A percentile compares a stretch with the other conserved stretches of the same genome.
These are phyloP conservation scores for Nemania bipapillata DNA, from an alignment of 2,329 filamentous ascomycete genomes.

Conservation along the genomic window DNA sequence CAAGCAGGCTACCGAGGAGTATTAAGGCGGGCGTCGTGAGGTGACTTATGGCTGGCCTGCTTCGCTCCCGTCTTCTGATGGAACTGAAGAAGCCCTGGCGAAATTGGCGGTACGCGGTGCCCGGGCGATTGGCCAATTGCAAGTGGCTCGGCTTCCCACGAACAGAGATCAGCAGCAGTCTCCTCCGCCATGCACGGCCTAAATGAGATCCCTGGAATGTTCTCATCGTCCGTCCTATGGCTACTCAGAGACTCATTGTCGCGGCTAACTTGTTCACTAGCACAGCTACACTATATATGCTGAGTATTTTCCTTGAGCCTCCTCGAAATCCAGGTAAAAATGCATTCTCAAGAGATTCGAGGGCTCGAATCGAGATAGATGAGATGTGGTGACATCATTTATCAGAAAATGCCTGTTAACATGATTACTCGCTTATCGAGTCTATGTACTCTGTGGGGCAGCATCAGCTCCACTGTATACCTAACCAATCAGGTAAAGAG, in stretches of 20 bases:
- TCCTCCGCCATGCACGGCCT: slow-evolving; percentile 29
- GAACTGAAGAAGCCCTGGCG: slow-evolving; percentile 47
- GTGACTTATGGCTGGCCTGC: slow-evolving; percentile 47
- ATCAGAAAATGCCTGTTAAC: neutral
- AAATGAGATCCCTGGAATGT: slow-evolving; percentile 31
- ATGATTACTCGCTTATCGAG: neutral
- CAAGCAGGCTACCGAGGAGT: slow-evolving; percentile 53
- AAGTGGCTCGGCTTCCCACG: slow-evolving; percentile 25
- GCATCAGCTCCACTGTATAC: too few species aligned
- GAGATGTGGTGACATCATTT: slow-evolving; percentile 1
- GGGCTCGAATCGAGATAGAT: neutral
- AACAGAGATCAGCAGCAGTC: slow-evolving; percentile 28
- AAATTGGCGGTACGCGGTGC: slow-evolving; percentile 33
- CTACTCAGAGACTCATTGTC: slow-evolving; percentile 29
- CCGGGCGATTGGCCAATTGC: slow-evolving; percentile 27
- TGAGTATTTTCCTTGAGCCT: too few species aligned
- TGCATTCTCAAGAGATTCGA: neutral
- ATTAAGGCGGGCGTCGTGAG: slow-evolving; percentile 48
- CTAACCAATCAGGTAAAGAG: neutral
- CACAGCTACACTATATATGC: slow-evolving; percentile 9
- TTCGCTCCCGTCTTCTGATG: slow-evolving; percentile 35
- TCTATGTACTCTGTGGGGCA: neutral
- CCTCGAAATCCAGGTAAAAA: neutral
- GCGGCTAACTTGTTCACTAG: neutral
- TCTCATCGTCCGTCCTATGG: slow-evolving; percentile 33